A percentile compares a stretch with the other conserved stretches of the same genome.
These are phyloP conservation scores for Agarophyton chilense DNA, from an alignment of 23 red algal genomes.

Conservation along the genomic window DNA sequence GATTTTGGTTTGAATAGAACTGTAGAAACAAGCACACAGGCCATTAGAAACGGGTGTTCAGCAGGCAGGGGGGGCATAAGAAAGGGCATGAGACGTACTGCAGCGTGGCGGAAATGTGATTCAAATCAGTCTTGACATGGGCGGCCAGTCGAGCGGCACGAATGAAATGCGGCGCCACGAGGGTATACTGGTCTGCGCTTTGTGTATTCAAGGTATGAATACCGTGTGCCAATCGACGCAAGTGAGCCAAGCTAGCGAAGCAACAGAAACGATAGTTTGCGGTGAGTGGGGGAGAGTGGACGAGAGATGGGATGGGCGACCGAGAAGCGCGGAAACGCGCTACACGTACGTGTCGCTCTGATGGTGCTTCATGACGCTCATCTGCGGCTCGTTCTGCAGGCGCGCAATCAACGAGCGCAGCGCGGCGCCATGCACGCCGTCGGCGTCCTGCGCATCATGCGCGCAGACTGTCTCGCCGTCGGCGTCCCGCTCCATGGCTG, in stretches of 20 bases:
- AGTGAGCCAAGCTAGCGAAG: not conserved
- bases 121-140: constrained; percentile 29
- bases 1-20: not conserved
- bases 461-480: not conserved
- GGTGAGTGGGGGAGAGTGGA: too few relatives aligned
- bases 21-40: not conserved
- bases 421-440: not conserved
- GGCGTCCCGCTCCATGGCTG: not conserved
- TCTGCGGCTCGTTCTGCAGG: constrained; percentile 4
- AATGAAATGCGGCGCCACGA: not conserved
- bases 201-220: constrained; percentile 4
- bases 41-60: not conserved
- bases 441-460: not conserved
- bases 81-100: not conserved
- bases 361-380: constrained; percentile 23
- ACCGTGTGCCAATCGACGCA: not conserved
- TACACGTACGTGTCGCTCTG: constrained; percentile 25
- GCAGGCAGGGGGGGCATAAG: not conserved
- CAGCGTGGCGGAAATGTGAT: constrained; percentile 18
- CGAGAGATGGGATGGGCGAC: too few relatives aligned
- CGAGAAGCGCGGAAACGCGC: not conserved
- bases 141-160: constrained; percentile 36
- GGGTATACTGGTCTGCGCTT: constrained; percentile 24
- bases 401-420: not conserved
- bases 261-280: not conserved